Base-by-base conservation (phyloP, 2,329 filamentous ascomycete genomes). In the Arthrobotrys pseudoclavata region DNA sequence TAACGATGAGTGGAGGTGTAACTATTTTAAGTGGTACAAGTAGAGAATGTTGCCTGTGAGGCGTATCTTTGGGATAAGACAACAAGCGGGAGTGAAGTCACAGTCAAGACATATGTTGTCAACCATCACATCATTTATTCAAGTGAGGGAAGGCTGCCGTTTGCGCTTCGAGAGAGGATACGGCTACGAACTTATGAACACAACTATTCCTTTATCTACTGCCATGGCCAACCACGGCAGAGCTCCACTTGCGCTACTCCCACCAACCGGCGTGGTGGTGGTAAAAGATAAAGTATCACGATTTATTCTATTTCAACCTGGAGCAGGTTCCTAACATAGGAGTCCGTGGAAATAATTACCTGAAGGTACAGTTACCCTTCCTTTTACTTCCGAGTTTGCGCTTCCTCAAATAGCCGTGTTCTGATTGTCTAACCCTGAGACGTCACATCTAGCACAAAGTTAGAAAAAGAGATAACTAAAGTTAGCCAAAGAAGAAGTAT, bases 1-100 rank as follows among this genome's bases (percentile, higher is more conserved):
- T 86, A 81, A 89, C 90, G 82, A 90, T 87, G 89, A 89, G 87
- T 82, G 82, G 82, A 69, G 79, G 55, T 80, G 80, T 42, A 80
- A 77, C 48, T 81, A 79, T 52, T 82, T 82, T 37, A 81, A 80
- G 61, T 81, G 80, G 80, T 64, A 62, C 13, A 69, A 45, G 31
- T 76, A 67, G 34, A 13, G 31, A n/a, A 26, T 22, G 18, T 57
- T 37, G 15, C 4, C 4, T 34, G 29, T 37, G n/a, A 6, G 2
- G 13, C 6, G 15, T 13, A 57, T 4, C 29, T 57, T 37, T 55
- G 18, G 18, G n/a, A 20, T 22, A 18, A 18, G 26, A 26, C 12
- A 26, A 29, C 1, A 37, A 12, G 34, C 34, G 5, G 48, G 20
- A n/a, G 13, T 50, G 20, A 47, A 22, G n/a, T 18, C n/a, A 4